Percentiles rank a stretch among this genome's conserved stretches.
phyloP scores from a whole-genome alignment of 768 basidiomycete genomes.

The Scleroderma bovista region DNA sequence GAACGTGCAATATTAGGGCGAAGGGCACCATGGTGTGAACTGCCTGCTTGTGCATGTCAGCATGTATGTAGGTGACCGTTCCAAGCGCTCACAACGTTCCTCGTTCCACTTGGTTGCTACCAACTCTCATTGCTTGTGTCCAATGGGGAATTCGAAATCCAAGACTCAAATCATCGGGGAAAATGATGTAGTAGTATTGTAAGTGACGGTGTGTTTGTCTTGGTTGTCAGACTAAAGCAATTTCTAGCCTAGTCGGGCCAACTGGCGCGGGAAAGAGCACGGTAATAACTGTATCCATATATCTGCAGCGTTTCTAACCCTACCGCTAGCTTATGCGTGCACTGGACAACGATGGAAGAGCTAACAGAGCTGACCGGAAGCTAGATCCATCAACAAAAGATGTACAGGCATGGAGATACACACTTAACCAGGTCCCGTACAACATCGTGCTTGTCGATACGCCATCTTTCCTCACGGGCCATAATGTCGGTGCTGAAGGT shows the following conservation, averaged over 20 bases:
- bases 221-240: neutral
- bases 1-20: too few relatives aligned
- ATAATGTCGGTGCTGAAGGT: neutral
- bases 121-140: neutral
- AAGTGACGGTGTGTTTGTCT: neutral
- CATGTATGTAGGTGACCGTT: too few relatives aligned
- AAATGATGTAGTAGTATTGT: neutral
- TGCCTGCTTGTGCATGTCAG: too few relatives aligned
- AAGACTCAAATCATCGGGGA: neutral
- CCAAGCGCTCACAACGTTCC: too few relatives aligned
- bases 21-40: too few relatives aligned
- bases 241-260: neutral
- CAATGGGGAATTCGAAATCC: neutral
- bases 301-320: neutral
- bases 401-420: neutral
- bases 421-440: neutral
- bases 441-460: neutral
- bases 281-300: neutral
- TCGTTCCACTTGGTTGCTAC: neutral
- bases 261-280: neutral
- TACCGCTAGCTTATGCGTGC: neutral
- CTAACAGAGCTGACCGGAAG: too few relatives aligned
- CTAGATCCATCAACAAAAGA: neutral
- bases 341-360: neutral
- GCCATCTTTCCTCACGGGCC: neutral